phyloP scores from a whole-genome alignment of 176 grass and related monocot species.

The Urochloa ruziziensis region DNA sequence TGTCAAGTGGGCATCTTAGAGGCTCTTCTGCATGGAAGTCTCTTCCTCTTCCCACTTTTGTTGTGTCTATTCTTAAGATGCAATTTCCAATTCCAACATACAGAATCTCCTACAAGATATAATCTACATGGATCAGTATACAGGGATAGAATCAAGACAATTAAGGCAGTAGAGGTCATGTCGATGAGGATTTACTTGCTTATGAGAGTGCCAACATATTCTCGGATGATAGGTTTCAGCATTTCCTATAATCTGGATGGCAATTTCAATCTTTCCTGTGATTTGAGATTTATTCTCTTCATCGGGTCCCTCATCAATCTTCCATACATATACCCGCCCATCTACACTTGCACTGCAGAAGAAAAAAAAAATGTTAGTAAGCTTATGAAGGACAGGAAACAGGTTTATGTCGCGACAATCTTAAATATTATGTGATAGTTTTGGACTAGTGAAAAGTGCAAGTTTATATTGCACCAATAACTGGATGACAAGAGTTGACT shows the following conservation, averaged over 20 bases:
- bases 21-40: constrained; percentile 71
- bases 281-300: constrained; percentile 89
- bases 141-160: constrained; percentile 20
- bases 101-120: constrained; percentile 67
- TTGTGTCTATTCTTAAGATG: constrained; percentile 76
- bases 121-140: constrained; percentile 6
- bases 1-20: constrained; percentile 65
- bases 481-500: not conserved
- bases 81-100: constrained; percentile 85
- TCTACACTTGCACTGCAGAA: constrained; percentile 83
- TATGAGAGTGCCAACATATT: constrained; percentile 98
- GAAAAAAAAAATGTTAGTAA: constrained; percentile 8
- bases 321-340: constrained; percentile 92
- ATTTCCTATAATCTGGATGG: constrained; percentile 80
- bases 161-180: not conserved
- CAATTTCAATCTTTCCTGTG: constrained; percentile 74
- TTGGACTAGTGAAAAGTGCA: not conserved
- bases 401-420: not conserved
- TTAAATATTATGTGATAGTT: not conserved
- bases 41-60: constrained; percentile 76
- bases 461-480: constrained; percentile 17
- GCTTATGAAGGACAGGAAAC: not conserved
- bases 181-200: constrained; percentile 69
- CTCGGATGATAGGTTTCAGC: constrained; percentile 78
- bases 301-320: constrained; percentile 88